Conservation (phyloP, 2,329 filamentous ascomycete species). For the Ustulina deusta region DNA sequence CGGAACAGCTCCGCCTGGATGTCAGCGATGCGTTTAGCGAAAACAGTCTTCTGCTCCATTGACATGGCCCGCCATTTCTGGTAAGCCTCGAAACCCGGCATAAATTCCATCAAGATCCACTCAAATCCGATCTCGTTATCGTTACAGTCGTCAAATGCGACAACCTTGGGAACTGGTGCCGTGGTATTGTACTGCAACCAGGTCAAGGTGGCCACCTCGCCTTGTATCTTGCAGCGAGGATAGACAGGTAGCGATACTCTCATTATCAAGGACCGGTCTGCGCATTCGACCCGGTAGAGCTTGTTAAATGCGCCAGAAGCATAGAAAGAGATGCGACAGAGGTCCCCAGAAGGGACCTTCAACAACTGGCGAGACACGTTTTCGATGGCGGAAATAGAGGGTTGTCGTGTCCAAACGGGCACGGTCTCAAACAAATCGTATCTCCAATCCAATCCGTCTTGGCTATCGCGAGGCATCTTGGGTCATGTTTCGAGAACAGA, state of each 20-base stretch:
- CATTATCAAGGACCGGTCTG: constrained; percentile 50
- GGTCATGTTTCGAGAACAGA: too few relatives aligned
- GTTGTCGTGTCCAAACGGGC: constrained; percentile 22
- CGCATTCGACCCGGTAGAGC: constrained; percentile 44
- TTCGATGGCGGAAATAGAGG: constrained; percentile 25
- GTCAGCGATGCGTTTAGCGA: constrained; percentile 19
- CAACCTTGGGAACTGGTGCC: constrained; percentile 47
- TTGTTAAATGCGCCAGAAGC: constrained; percentile 40
- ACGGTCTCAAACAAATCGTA: background rate
- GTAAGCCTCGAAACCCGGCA: constrained; percentile 9
- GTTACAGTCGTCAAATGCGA: constrained; percentile 40
- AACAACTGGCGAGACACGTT: constrained; percentile 15
- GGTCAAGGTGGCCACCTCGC: constrained; percentile 49
- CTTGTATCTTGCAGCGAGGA: constrained; percentile 46
- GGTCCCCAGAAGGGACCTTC: background rate
- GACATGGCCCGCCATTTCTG: constrained; percentile 21
- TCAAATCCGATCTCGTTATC: constrained; percentile 48
- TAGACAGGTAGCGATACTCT: constrained; percentile 47
- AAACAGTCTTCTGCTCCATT: constrained; percentile 15
- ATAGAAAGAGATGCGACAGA: constrained; percentile 20
- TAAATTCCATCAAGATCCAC: constrained; percentile 49
- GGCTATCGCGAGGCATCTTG: constrained; percentile 4
- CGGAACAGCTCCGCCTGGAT: constrained; percentile 22
- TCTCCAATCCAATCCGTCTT: constrained; percentile 14
- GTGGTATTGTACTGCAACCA: constrained; percentile 44